phyloP scores from a whole-genome alignment of 2,329 filamentous ascomycete genomes.

The Aspergillus sojae region DNA sequence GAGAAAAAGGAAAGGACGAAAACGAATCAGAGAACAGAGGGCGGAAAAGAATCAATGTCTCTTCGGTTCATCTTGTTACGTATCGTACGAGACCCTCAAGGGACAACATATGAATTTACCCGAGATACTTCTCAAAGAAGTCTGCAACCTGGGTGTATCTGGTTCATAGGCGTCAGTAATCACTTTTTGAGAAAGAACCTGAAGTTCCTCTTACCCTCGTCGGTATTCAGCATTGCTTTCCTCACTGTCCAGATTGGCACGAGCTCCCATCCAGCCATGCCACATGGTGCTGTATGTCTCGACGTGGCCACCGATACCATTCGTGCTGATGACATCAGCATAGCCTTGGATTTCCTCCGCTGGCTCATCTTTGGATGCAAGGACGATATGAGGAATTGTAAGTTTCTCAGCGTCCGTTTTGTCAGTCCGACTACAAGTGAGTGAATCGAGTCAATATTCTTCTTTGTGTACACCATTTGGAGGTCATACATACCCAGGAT shows the following conservation, averaged over 20 bases:
- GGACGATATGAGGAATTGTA: constrained; percentile 62
- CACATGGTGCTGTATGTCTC: constrained; percentile 69
- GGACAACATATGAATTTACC: neutral
- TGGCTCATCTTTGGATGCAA: constrained; percentile 68
- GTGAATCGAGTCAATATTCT: neutral
- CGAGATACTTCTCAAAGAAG: constrained; percentile 29
- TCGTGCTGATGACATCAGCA: constrained; percentile 52
- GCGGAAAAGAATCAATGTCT: neutral
- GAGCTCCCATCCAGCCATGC: constrained; percentile 75
- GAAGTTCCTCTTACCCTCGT: constrained; percentile 42
- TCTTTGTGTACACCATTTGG: neutral
- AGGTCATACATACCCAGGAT: constrained; percentile 33
- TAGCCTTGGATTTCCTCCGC: constrained; percentile 55
- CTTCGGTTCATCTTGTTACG: neutral
- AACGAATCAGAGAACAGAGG: too few relatives aligned
- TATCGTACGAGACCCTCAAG: neutral
- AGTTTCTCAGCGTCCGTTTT: constrained; percentile 62
- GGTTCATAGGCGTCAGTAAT: neutral
- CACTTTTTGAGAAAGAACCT: neutral
- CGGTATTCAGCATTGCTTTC: constrained; percentile 63
- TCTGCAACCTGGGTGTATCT: constrained; percentile 25
- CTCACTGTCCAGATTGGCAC: constrained; percentile 60
- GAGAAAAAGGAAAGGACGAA: too few relatives aligned
- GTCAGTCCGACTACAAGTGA: constrained; percentile 43
- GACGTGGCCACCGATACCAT: constrained; percentile 59